Evolutionary conservation across 306 rosid genomes (phyloP), one percentile per base, ranked within the genome.

Genomic region (Adenanthera pavonina): DNA sequence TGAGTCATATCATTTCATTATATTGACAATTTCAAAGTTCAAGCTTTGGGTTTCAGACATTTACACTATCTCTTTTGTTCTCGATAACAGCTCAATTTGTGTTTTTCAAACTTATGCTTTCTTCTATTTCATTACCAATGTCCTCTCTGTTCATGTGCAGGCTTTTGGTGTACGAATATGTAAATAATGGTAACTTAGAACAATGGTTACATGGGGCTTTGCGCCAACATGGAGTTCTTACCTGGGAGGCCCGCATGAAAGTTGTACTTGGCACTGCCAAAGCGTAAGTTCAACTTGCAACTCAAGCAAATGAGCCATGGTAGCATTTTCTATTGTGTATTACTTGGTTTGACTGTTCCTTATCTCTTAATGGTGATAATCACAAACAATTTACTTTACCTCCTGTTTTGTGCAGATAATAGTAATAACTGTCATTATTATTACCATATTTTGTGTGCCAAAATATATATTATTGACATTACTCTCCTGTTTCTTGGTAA

Each of bases 221-320:
- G 95, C 78, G 80, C 38, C 91, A 90, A 68, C 90, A 86, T 75
- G 98, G 98, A 66, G 85, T 85, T 76, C 91, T 92, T 72, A 92
- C 95, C 25, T 92, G 98, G 98, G 98, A 92, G 74, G 95, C 97
- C 4, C 97, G 98, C 67, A 86, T 92, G 88, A 91, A 95, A 87
- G 94, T 92, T 83, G 68, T 88, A 74, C 92, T 92, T 49, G 97
- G 97, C 85, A 95, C 98, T 35, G 98, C 97, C 57, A 92, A 93
- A 86, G 98, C 97, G 97, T 95, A 90, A 95, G 98, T 85, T 83
- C 73, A 48, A 62, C 80, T 51, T 75, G 74, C 78, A 84, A 79
- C 72, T 78, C 43, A 57, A 52, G 68, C 40, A 8, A 20, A 57
- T 79, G 8, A 44, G 6, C 34, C 10, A 53, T 77, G 77, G 52